These are phyloP conservation scores for Monosporascus cannonballus DNA, from an alignment of 2,329 filamentous ascomycete genomes.

Conservation along the genomic window DNA sequence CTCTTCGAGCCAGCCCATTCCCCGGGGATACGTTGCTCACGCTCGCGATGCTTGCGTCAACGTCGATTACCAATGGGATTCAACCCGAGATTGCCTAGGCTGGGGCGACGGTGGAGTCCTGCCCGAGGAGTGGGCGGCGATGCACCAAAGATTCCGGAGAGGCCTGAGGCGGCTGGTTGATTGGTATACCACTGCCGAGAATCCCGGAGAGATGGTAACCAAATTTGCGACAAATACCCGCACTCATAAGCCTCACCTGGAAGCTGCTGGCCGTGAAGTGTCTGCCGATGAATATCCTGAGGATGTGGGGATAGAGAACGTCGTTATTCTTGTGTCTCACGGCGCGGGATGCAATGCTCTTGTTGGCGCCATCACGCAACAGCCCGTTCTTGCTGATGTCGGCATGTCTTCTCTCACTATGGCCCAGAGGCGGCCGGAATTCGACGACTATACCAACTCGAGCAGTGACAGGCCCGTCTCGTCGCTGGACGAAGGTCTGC, in stretches of 20 bases:
- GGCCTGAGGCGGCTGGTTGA: conserved; percentile 73
- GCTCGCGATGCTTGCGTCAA: conserved; percentile 79
- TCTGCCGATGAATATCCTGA: conserved; percentile 31
- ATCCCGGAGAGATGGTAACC: conserved; percentile 45
- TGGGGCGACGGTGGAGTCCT: conserved; percentile 87
- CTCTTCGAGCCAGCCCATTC: conserved; percentile 73
- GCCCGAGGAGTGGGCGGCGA: conserved; percentile 90
- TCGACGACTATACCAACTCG: conserved; percentile 31
- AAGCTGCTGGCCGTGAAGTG: conserved; percentile 28
- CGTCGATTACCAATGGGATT: conserved; percentile 96
- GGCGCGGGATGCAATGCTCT: conserved; percentile 94
- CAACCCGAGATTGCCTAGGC: conserved; percentile 66
- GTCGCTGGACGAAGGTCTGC: conserved; percentile 21
- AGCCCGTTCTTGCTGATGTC: conserved; percentile 86
- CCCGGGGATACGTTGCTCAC: conserved; percentile 81
- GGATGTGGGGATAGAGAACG: conserved; percentile 64
- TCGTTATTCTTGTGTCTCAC: conserved; percentile 86
- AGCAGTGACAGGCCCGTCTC: conserved; percentile 11
- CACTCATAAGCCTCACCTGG: conserved; percentile 11
- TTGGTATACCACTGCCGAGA: conserved; percentile 65
- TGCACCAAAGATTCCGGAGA: conserved; percentile 84
- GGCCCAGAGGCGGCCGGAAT: conserved; percentile 58
- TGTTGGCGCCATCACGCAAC: conserved; percentile 84
- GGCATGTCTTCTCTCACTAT: conserved; percentile 87
- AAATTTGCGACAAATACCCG: conserved; percentile 27